Evolutionary conservation across 371 early-diverging fungal genomes (phyloP), one percentile per base, ranked within the genome.

Genomic region (Mortierella sp.): DNA sequence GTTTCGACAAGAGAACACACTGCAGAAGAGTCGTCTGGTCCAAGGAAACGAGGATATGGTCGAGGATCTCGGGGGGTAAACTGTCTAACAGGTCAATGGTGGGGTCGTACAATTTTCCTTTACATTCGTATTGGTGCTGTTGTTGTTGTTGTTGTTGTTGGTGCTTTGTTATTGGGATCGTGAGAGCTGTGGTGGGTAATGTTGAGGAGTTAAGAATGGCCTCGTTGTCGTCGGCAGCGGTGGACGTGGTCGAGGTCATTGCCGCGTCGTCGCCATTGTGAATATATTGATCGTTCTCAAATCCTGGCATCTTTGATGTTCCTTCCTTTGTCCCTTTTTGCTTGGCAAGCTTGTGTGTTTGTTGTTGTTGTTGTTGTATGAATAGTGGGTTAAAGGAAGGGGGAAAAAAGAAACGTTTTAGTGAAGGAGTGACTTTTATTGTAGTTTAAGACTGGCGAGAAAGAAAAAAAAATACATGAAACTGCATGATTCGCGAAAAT

Each of bases 41-140:
- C 9, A 87, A 58, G 6, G 38, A 31, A 1, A 21, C 2, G 1
- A 87, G 71, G 71, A 87, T 71, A 10, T 77, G 76, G 55, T 80
- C 80, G 0, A 83, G 70, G 3, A 83, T 68, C 74, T 87, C 87
- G 14, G 80, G 74, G 0, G 87, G 87, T 2, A 87, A 38, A 5
- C 24, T 34, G 45, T 82, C 80, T 50, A 72, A 76, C 19, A 79
- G 50, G 26, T 84, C 84, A 54, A 54, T 72, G 4, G 77, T 21
- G 0, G 6, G 34, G 19, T 63, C 63, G 34, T 31, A 63, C 63
- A 63, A 19, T 0, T 19, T 63, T 16, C 63, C 63, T 63, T 16
- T 14, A 7, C 63, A 14, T 16, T 63, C 16, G 14, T 58, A 14
- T 0, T 5, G 14, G 6, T 63, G 63, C 4, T 31, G 2, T 7